Percentiles rank a stretch among this genome's conserved stretches.
Evolutionary conservation across 2,329 filamentous ascomycete genomes (phyloP).

Genomic region (Clonostachys sp.): DNA sequence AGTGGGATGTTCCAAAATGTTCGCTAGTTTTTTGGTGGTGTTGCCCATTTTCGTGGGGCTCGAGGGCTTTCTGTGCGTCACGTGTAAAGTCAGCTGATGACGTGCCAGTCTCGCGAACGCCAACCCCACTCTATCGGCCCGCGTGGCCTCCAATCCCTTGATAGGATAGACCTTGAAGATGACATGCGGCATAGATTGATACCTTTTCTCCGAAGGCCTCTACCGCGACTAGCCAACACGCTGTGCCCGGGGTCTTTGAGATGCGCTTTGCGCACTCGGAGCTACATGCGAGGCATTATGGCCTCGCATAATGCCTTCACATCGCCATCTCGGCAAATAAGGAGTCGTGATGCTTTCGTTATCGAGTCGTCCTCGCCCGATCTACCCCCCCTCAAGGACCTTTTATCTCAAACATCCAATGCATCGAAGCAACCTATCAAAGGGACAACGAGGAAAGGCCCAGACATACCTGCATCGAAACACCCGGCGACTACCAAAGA

Average conservation of each 20-base stretch:
- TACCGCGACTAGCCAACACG: too few relatives aligned
- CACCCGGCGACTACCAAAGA: too few relatives aligned
- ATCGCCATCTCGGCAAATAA: constrained; percentile 21
- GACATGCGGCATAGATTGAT: too few relatives aligned
- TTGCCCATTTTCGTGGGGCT: constrained; percentile 27
- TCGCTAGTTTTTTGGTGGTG: constrained; percentile 23
- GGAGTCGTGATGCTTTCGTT: constrained; percentile 22
- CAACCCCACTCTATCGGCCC: neutral
- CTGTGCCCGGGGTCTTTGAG: constrained; percentile 10
- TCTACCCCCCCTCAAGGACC: constrained; percentile 46
- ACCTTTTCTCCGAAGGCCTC: too few relatives aligned
- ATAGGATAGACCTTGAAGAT: too few relatives aligned
- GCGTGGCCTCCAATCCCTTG: neutral
- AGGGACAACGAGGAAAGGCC: too few relatives aligned
- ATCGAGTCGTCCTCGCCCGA: constrained; percentile 46
- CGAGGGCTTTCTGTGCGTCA: constrained; percentile 28
- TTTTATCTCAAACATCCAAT: constrained; percentile 27
- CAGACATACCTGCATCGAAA: too few relatives aligned
- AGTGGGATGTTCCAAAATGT: constrained; percentile 19
- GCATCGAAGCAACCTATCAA: too few relatives aligned
- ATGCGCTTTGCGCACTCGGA: constrained; percentile 43
- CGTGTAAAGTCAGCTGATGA: constrained; percentile 23
- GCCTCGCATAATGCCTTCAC: constrained; percentile 22
- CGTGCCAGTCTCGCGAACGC: constrained; percentile 21
- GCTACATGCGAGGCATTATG: constrained; percentile 15